Conservation (phyloP, 2,329 filamentous ascomycete genomes). For the Aureobasidium leucospermi region DNA sequence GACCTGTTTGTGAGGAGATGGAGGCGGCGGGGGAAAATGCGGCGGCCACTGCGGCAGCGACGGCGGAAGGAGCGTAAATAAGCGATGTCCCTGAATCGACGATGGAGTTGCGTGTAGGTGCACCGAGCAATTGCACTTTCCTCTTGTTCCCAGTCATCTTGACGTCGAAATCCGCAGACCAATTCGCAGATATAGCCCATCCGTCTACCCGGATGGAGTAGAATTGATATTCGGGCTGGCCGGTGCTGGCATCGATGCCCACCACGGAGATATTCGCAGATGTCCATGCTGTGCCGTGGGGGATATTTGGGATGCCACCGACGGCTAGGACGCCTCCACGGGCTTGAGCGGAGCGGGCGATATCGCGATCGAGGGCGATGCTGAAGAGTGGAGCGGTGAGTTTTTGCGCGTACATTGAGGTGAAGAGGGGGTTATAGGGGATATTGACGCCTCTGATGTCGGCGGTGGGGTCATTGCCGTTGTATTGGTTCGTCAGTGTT, state of each 20-base stretch:
- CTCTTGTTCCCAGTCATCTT: constrained; percentile 16
- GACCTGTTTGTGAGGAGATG: constrained; percentile 24
- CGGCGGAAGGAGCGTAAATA: constrained; percentile 33
- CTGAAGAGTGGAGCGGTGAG: constrained; percentile 41
- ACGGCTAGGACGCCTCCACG: constrained; percentile 41
- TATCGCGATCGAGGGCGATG: constrained; percentile 37
- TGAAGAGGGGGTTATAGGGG: constrained; percentile 45
- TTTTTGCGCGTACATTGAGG: constrained; percentile 40
- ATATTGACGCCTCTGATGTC: constrained; percentile 20
- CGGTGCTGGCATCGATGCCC: constrained; percentile 19
- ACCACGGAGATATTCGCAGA: constrained; percentile 24
- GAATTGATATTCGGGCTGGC: constrained; percentile 29
- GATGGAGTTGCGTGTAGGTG: constrained; percentile 25
- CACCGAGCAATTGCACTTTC: constrained; percentile 8
- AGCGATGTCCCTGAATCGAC: constrained; percentile 40
- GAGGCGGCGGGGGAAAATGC: constrained; percentile 37
- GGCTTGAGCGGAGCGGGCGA: constrained; percentile 1
- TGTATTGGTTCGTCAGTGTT: constrained; percentile 37
- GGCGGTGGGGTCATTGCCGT: constrained; percentile 21
- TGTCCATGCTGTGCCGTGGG: constrained; percentile 24
- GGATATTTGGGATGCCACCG: constrained; percentile 43
- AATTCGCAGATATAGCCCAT: constrained; percentile 22
- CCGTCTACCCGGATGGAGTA: constrained; percentile 32
- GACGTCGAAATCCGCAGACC: constrained; percentile 21
- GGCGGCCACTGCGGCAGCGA: constrained; percentile 33